Evolutionary conservation across 1,139 yeast species (phyloP), one percentile per base, ranked within the genome.

Genomic region (Yarrowia galli): DNA sequence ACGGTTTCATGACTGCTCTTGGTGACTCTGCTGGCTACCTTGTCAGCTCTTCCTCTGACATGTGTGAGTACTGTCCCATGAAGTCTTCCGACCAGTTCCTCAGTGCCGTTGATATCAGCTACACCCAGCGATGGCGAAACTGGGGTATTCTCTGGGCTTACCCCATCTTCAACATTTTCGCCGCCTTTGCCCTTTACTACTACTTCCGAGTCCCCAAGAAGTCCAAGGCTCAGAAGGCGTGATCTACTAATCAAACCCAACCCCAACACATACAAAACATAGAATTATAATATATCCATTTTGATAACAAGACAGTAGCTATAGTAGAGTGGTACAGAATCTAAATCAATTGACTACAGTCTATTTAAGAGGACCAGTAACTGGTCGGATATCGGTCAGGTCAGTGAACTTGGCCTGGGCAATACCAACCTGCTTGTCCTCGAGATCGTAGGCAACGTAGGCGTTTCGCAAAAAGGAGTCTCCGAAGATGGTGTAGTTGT

Each of bases 131-230:
- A 73, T 87, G 91, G 91, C 84, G 92, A 80, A 87, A 88, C 74
- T 70, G 88, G 69, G 92, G 92, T 23, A 80, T 89, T 70, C 80
- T 81, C 71, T 84, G 84, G 79, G 88, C 79, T 15, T 88, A 85
- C 75, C 81, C 86, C 69, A 68, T 79, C 36, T 87, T 88, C 80
- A 88, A 88, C 74, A 46, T 86, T 25, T 69, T 78, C 65, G 84
- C 82, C 6, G 81, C 84, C 84, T 73, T 84, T 68, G 70, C 70
- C 2, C 71, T 80, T 18, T 84, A 82, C 74, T 84, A 81, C 71
- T 15, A 81, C 15, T 75, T 83, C 70, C 73, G 82, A 69, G 80
- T 72, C 56, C 65, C 65, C 46, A 61, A 36, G 36, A 61, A 61
- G 46, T 45, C 54, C 65, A 61, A 48, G 54, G 45, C 53, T 13